Conservation (phyloP, 108 stramenopile genomes). For the Nannochloropsis gaditana region DNA sequence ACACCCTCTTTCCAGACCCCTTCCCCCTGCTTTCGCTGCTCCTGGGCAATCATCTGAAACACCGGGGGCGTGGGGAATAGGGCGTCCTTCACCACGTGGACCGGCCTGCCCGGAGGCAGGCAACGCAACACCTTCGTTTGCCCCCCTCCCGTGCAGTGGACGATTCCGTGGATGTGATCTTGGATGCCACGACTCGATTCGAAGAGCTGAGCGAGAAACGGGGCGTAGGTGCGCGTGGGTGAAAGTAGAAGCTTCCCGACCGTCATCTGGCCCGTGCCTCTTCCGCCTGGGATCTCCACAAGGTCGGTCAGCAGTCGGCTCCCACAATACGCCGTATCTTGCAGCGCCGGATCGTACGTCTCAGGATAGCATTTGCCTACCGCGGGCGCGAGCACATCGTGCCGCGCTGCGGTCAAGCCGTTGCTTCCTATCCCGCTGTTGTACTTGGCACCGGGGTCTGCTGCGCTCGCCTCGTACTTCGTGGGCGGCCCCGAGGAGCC, state of each 20-base stretch:
- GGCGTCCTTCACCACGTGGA: conserved; percentile 28
- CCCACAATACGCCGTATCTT: conserved; percentile 30
- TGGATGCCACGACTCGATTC: not conserved
- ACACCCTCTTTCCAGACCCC: not conserved
- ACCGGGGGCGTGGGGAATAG: not conserved
- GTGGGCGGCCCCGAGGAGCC: conserved; percentile 24
- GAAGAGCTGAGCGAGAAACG: conserved; percentile 25
- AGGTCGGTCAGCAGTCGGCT: conserved; percentile 22
- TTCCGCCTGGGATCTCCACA: not conserved
- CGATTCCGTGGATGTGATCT: conserved; percentile 17
- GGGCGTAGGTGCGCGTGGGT: conserved; percentile 37
- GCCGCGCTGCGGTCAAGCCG: conserved; percentile 28
- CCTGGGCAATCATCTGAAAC: not conserved
- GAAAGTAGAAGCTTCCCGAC: conserved; percentile 34
- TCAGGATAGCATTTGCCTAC: conserved; percentile 25
- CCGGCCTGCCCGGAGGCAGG: not conserved
- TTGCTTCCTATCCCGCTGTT: conserved; percentile 34
- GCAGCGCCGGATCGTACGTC: conserved; percentile 24
- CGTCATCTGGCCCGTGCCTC: not conserved
- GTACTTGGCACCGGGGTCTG: not conserved
- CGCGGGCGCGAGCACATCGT: conserved; percentile 32
- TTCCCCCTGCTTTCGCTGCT: not conserved
- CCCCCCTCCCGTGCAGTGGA: conserved; percentile 31
- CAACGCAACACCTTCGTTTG: conserved; percentile 34
- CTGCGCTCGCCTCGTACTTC: not conserved